phyloP scores from a whole-genome alignment of 805 yeast genomes.

The Metschnikowia aberdeeniae region DNA sequence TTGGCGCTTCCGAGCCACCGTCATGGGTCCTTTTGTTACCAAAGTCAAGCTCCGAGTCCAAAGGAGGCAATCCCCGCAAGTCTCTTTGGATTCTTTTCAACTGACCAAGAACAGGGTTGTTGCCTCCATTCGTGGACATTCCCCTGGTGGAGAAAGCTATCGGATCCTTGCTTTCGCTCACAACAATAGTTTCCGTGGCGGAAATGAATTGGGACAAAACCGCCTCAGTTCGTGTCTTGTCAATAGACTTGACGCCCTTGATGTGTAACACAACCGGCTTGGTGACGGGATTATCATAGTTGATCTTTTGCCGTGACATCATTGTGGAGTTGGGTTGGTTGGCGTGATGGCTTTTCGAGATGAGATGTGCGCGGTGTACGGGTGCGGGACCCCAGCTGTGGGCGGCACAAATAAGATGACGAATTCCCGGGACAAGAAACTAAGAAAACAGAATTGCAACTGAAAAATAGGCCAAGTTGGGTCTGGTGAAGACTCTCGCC shows the following conservation, averaged over 20 bases:
- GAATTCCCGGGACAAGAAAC: too few species aligned
- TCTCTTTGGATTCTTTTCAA: constrained; percentile 72
- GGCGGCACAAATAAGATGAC: too few species aligned
- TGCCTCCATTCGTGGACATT: constrained; percentile 28
- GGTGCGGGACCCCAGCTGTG: too few species aligned
- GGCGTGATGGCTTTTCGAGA: not conserved
- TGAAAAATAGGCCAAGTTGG: too few species aligned
- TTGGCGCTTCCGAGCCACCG: constrained; percentile 12
- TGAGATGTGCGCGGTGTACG: not conserved
- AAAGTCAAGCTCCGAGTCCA: constrained; percentile 21
- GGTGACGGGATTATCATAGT: constrained; percentile 39
- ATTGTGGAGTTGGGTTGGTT: constrained; percentile 1
- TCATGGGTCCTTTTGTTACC: constrained; percentile 7
- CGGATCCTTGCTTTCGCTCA: constrained; percentile 25
- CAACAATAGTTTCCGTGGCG: constrained; percentile 33
- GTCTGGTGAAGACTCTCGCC: too few species aligned
- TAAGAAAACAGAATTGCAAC: too few species aligned
- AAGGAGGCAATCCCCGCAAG: constrained; percentile 76
- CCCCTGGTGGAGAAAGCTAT: constrained; percentile 23
- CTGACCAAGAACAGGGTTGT: constrained; percentile 51
- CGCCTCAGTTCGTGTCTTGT: constrained; percentile 43
- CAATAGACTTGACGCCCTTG: constrained; percentile 24
- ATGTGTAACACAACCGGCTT: constrained; percentile 44
- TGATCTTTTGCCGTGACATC: constrained; percentile 37
- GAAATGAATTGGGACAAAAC: constrained; percentile 41